These are phyloP conservation scores for Fraxinus pennsylvanica DNA, from an alignment of 257 asterid species.

Conservation along the genomic window DNA sequence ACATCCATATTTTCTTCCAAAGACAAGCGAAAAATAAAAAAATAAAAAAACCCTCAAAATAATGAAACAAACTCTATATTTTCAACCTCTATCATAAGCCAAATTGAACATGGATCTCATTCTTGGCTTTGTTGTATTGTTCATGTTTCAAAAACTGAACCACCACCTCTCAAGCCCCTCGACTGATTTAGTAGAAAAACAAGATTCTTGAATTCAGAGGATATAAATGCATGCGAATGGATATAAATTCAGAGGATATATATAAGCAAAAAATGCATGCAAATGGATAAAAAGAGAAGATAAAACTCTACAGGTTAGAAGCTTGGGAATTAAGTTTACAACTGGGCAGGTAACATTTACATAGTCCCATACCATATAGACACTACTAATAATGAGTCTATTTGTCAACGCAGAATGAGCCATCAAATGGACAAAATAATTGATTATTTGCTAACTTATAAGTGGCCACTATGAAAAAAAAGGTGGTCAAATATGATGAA, in stretches of 20 bases:
- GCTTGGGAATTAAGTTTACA: not conserved
- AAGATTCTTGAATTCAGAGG: not conserved
- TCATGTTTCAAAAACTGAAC: constrained; percentile 22
- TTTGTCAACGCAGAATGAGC: constrained; percentile 3
- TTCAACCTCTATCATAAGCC: constrained; percentile 55
- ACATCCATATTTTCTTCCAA: constrained; percentile 5
- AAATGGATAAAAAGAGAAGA: not conserved
- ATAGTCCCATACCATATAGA: not conserved
- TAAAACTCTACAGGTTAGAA: not conserved
- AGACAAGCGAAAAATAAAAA: not conserved
- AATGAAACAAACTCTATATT: not conserved
- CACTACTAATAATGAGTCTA: not conserved
- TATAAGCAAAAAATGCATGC: not conserved
- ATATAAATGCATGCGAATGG: not conserved
- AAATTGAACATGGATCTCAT: constrained; percentile 38
- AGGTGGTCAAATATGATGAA: not conserved
- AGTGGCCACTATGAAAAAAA: not conserved
- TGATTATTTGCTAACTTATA: not conserved
- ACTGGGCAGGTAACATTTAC: not conserved
- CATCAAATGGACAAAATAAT: not conserved
- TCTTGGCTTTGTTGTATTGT: constrained; percentile 33
- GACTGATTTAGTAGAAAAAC: not conserved
- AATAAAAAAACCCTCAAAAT: not conserved
- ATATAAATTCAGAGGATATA: not conserved
- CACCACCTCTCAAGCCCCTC: not conserved